Percentiles rank a stretch among this genome's conserved stretches.
Evolutionary conservation across 108 stramenopile genomes (phyloP).

Genomic region (Cyclotella choctawhatcheeana): DNA sequence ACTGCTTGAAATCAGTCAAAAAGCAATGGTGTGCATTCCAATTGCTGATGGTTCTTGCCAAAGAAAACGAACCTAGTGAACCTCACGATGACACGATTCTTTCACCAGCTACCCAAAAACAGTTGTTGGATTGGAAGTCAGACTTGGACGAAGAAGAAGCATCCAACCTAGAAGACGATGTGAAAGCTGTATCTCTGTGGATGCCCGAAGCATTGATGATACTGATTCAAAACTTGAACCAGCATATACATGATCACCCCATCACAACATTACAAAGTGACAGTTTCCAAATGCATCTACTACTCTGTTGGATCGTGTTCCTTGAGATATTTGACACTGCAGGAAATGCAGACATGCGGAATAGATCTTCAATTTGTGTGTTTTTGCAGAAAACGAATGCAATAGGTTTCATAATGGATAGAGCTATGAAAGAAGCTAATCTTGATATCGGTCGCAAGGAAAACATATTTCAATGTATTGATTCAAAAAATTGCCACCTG

Average conservation of each 20-base stretch:
- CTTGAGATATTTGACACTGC: slow-evolving; percentile 62
- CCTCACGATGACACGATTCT: slow-evolving; percentile 30
- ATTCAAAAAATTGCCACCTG: slow-evolving; percentile 22
- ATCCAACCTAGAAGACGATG: slow-evolving; percentile 74
- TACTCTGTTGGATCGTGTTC: slow-evolving; percentile 70
- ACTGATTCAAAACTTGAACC: slow-evolving; percentile 57
- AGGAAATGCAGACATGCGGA: slow-evolving; percentile 58
- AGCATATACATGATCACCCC: no score
- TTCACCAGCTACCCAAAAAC: slow-evolving; percentile 39
- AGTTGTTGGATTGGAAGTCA: slow-evolving; percentile 57
- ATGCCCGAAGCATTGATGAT: slow-evolving; percentile 61
- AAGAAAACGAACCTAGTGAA: slow-evolving; percentile 29
- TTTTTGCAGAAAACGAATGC: slow-evolving; percentile 57
- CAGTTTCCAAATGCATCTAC: slow-evolving; percentile 38
- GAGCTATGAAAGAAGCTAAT: slow-evolving; percentile 59
- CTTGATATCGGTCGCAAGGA: slow-evolving; percentile 41
- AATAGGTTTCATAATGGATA: slow-evolving; percentile 54
- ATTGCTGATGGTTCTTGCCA: slow-evolving; percentile 54
- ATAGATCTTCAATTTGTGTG: slow-evolving; percentile 66
- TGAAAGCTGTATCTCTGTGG: slow-evolving; percentile 60
- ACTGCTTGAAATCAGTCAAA: slow-evolving; percentile 45
- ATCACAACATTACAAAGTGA: no score
- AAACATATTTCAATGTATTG: slow-evolving; percentile 39
- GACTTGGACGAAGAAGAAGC: slow-evolving; percentile 67
- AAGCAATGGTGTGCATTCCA: slow-evolving; percentile 65